Base-by-base conservation (phyloP, 176 grass and related monocot genomes). In the Raddia distichophylla region DNA sequence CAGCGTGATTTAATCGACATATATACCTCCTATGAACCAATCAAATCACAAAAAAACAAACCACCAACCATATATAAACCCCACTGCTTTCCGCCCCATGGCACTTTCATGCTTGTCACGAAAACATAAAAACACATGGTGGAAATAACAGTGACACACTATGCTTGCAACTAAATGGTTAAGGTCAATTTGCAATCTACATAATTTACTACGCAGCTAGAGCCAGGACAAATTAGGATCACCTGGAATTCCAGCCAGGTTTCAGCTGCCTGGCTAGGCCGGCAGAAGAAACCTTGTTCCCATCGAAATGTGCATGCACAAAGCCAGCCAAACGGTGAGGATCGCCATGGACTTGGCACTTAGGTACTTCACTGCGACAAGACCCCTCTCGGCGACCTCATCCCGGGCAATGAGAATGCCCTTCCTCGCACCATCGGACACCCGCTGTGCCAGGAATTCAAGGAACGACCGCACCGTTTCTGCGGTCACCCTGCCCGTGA, bases 271-370 rank as follows among this genome's bases (percentile, higher is more conserved):
- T 7, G 78, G 51, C 85, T 87, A 94, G 47, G 81, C 74, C 6
- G 95, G 83, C 49, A 92, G 57, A 7, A 91, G 74, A 45, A 94
- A 82, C 71, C 92, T 90, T 16, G 86, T 87, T 44, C 90, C 92
- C 13, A 94, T 90, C 2, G 86, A 87, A 62, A 97, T 67, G 64
- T 97, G 92, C 92, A 97, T 81, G 85, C 92, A 97, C 64, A 97
- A 71, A 14, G 92, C 88, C 47, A 97, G 46, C 71, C 90, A 92
- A 15, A 97, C 62, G 3, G 90, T 90, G 61, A 93, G 60, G 65
- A 94, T 77, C 4, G 90, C 83, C 92, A 97, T 93, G 22, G 92
- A 82, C 75, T 97, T 97, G 37, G 95, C 77, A 18, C 90, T 66
- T 2, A 92, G 64, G 86, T 90, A 94, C 85, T 89, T 90, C 16